Base-by-base conservation (phyloP, 2,329 filamentous ascomycete genomes). In the Paramyrothecium roridum region DNA sequence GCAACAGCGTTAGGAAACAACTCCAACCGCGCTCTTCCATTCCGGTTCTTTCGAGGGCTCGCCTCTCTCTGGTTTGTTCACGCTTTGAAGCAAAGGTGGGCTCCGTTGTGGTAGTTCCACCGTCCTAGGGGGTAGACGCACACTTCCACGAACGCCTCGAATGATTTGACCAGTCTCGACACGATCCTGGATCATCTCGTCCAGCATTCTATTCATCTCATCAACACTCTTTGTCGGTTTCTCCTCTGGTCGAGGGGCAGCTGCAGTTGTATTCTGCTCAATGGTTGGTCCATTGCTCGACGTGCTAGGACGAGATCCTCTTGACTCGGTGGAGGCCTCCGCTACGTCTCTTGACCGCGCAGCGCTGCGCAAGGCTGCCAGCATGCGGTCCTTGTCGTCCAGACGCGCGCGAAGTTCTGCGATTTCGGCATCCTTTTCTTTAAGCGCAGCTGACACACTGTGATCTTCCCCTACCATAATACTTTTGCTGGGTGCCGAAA, bases 301-400 rank as follows among this genome's bases (percentile, higher is more conserved):
- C 37, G 37, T 6, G 16, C 6, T 43, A 17, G 37, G 37, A 61
- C 63, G 45, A 47, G 56, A 19, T 54, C 55, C 6, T 57, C 60
- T 8, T 56, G 55, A 17, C 50, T 74, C 72, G n/a, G 61, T 61
- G 10, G 68, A 63, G 8, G 70, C 79, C 61, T 93, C 89, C 7
- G 91, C 91, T 3, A 87, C 84, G 59, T 97, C 93, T 52, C 93
- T 85, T 59, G 93, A 95, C 54, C 93, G 86, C 12, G 92, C 88
- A 2, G 92, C 92, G 59, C 85, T 93, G 46, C 92, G 87, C 53
- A 99, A 80, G 1, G 95, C 95, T 3, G 88, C 79, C 53, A 98
- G 80, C 92, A 98, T 99, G 12, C 89, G 85, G 69, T 97, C 93
- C 71, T 97, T 97, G 74, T 98, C 93, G 63, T 98, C 93, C 1